Evolutionary conservation across 805 yeast genomes (phyloP), one percentile per base, ranked within the genome.

Genomic region (Geotrichum ghanense): DNA sequence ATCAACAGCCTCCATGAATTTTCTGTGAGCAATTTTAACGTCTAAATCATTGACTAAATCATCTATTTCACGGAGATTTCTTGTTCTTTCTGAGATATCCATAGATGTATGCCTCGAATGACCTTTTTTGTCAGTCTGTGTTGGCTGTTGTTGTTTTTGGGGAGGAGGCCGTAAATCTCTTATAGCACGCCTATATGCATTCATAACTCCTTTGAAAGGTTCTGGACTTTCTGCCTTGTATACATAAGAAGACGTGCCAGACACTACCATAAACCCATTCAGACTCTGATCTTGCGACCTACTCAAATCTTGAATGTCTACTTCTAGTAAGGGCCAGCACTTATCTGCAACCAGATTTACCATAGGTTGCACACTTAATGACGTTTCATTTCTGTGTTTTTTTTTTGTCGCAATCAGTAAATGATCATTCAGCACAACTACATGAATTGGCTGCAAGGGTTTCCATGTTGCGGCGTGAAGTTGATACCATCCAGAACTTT

Each of bases 401-500:
- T 76, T 77, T 50, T 78, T 74, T 1, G 84, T 71, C 0, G 96
- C 95, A 34, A 89, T 70, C 48, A 89, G 64, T 1, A 88, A 60
- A 55, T 80, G 71, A 61, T 89, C 97, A 58, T 83, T 88, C 53
- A 89, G 68, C 6, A 89, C 63, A 56, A 84, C 83, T 42, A 89
- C 61, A 56, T 83, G 94, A 3, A 82, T 79, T 1, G 86, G 80
- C 53, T 83, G 79, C 26, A 81, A 69, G 0, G 88, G 81, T 60
- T 85, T 85, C 76, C 86, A 78, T 10, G 95, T 86, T 0, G 92
- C 88, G 2, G 83, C 77, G 56, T 87, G 88, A 50, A 89, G 66
- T 62, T 88, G 95, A 48, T 74, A 77, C 96, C 96, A 89, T 43
- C 88, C 74, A 2, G 83, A 82, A 59, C 87, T 78, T 55, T 88